These are phyloP conservation scores for Fusarium subglutinans DNA, from an alignment of 2,329 filamentous ascomycete species.

Conservation along the genomic window DNA sequence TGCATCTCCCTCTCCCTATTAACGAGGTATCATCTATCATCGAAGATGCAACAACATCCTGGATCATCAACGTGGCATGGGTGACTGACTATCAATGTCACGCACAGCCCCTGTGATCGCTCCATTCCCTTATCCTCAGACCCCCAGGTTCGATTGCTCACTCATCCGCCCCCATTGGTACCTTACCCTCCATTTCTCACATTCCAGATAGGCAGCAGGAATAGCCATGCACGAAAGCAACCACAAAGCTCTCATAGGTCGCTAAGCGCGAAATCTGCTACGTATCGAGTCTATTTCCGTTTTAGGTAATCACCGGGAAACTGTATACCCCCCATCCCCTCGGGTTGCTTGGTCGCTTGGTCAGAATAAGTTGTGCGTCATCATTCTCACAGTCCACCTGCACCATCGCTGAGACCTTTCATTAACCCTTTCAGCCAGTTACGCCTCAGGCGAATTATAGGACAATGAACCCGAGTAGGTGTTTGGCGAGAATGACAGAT, in stretches of 20 bases:
- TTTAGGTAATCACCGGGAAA: slow-evolving; percentile 21
- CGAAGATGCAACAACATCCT: slow-evolving; percentile 24
- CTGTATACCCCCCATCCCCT: slow-evolving; percentile 12
- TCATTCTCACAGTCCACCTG: slow-evolving; percentile 2
- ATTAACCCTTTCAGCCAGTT: neutral
- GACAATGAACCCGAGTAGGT: neutral
- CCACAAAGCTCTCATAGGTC: slow-evolving; percentile 14
- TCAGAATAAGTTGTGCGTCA: neutral
- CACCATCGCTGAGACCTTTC: neutral
- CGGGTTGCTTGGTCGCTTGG: neutral
- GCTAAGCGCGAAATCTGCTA: slow-evolving; percentile 18
- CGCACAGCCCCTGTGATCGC: slow-evolving; percentile 31
- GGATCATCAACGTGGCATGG: slow-evolving; percentile 13
- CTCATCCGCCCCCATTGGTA: slow-evolving; percentile 20
- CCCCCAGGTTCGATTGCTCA: slow-evolving; percentile 23
- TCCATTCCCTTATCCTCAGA: slow-evolving; percentile 5
- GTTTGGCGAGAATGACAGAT: slow-evolving; percentile 11
- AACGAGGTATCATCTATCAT: slow-evolving; percentile 1
- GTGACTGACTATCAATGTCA: slow-evolving; percentile 23
- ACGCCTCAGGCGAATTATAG: neutral
- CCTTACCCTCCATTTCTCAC: slow-evolving; percentile 11
- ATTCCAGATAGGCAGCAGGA: slow-evolving; percentile 17
- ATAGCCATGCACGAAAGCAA: slow-evolving; percentile 27
- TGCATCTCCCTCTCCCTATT: slow-evolving; percentile 11
- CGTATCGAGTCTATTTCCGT: slow-evolving; percentile 7